Evolutionary conservation across 1,139 yeast species (phyloP).

Genomic region (Candida sp.): DNA sequence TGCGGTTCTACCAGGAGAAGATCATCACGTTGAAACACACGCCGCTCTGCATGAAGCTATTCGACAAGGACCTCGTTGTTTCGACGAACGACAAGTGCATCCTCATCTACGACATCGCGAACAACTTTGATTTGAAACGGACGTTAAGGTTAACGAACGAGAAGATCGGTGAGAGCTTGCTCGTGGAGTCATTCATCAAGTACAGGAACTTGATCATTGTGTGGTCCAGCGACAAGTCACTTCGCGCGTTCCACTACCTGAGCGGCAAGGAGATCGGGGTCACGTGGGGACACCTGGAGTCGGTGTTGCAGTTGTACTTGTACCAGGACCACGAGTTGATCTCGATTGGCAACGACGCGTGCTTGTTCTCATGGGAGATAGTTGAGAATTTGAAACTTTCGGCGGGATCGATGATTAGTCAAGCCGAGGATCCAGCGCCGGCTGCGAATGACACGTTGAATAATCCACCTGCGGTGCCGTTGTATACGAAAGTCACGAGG

Average conservation of each 20-base stretch:
- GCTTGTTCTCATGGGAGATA: conserved; percentile 53
- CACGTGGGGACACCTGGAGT: conserved; percentile 72
- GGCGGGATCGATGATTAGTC: neutral
- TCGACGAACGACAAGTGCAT: conserved; percentile 59
- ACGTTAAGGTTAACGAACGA: conserved; percentile 45
- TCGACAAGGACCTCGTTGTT: conserved; percentile 43
- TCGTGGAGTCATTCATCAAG: conserved; percentile 44
- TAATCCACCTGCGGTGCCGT: conserved; percentile 15
- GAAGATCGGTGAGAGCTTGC: conserved; percentile 37
- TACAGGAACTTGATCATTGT: conserved; percentile 37
- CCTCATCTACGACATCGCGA: conserved; percentile 36
- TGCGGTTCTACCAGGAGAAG: conserved; percentile 38
- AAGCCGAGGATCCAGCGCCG: neutral
- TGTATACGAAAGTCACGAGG: conserved; percentile 34
- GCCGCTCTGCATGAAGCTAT: conserved; percentile 41
- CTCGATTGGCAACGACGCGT: conserved; percentile 55
- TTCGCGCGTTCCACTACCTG: conserved; percentile 50
- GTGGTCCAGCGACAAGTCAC: conserved; percentile 56
- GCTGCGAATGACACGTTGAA: neutral
- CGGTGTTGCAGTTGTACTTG: conserved; percentile 43
- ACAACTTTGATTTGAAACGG: conserved; percentile 36
- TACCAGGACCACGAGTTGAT: conserved; percentile 26
- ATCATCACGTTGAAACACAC: conserved; percentile 53
- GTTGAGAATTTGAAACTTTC: conserved; percentile 9
- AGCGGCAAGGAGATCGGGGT: conserved; percentile 51